Percentiles rank a stretch among this genome's conserved stretches.
These are phyloP conservation scores for Oryza longistaminata DNA, from an alignment of 176 grass and related monocot species.

Conservation along the genomic window DNA sequence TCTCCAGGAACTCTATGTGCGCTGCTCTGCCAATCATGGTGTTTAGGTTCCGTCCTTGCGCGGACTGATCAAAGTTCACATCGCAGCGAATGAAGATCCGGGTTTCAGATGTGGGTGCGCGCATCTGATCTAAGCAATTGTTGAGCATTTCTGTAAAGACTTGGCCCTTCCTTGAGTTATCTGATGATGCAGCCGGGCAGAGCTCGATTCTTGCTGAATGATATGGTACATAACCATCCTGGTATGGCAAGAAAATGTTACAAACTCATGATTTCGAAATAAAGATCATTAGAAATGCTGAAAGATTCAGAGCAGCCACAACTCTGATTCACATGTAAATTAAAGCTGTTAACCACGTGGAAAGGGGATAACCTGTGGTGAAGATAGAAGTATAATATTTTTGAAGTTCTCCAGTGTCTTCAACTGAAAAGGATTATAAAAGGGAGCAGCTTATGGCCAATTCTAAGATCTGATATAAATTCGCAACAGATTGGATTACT, in stretches of 20 bases:
- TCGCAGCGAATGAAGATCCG: conserved; percentile 80
- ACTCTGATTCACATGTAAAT: neutral
- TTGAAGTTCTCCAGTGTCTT: conserved; percentile 96
- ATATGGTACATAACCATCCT: conserved; percentile 98
- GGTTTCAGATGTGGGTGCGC: conserved; percentile 67
- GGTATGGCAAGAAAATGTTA: conserved; percentile 16
- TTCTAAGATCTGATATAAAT: conserved; percentile 19
- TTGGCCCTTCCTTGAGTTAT: conserved; percentile 82
- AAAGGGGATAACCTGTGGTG: conserved; percentile 77
- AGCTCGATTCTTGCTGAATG: conserved; percentile 97
- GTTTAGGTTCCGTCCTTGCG: conserved; percentile 71
- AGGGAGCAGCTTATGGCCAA: neutral
- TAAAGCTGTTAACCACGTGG: neutral
- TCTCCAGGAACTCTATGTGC: conserved; percentile 92
- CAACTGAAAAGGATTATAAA: conserved; percentile 54
- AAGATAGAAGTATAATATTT: conserved; percentile 92
- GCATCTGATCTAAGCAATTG: conserved; percentile 89
- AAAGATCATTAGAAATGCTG: neutral
- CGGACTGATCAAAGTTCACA: conserved; percentile 86
- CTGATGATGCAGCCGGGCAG: conserved; percentile 66
- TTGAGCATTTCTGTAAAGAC: conserved; percentile 93
- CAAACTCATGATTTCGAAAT: neutral
- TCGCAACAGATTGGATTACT: neutral
- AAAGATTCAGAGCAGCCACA: neutral
- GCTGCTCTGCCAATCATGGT: conserved; percentile 93